These are phyloP conservation scores for Amanita subjunquillea DNA, from an alignment of 768 basidiomycete species.

Conservation along the genomic window DNA sequence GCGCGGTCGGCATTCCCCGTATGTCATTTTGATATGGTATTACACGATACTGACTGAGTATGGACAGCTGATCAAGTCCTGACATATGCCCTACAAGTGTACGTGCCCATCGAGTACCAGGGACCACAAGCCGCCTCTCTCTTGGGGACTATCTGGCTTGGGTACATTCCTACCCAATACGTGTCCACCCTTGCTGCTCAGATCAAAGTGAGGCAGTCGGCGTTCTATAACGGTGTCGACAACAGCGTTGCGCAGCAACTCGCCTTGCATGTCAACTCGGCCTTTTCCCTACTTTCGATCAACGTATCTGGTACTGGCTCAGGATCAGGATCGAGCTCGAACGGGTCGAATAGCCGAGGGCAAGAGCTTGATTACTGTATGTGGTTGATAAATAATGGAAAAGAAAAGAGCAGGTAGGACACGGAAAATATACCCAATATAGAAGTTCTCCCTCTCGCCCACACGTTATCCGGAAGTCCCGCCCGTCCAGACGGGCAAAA, in stretches of 20 bases:
- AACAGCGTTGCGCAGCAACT: slow-evolving; percentile 40
- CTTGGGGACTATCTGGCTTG: slow-evolving; percentile 64
- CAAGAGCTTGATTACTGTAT: not conserved
- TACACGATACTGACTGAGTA: slow-evolving; percentile 5
- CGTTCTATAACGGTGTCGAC: slow-evolving; percentile 49
- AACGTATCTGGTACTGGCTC: slow-evolving; percentile 16
- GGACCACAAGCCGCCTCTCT: slow-evolving; percentile 31
- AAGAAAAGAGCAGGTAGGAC: not conserved
- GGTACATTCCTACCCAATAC: slow-evolving; percentile 46
- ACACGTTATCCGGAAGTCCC: not conserved
- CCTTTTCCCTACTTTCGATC: slow-evolving; percentile 47
- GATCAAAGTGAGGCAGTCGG: slow-evolving; percentile 50
- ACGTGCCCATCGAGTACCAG: slow-evolving; percentile 47
- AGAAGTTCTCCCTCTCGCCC: not conserved
- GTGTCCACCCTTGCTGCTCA: slow-evolving; percentile 55
- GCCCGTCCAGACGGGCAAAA: not conserved
- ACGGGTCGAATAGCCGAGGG: slow-evolving; percentile 13
- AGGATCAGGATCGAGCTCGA: slow-evolving; percentile 11
- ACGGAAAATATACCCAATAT: not conserved
- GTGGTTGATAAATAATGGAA: not conserved
- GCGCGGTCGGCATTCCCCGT: slow-evolving; percentile 23
- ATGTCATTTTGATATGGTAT: slow-evolving; percentile 8
- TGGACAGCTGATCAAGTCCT: slow-evolving; percentile 22
- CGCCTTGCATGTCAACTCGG: slow-evolving; percentile 60
- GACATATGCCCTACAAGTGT: slow-evolving; percentile 56